Percentiles rank a stretch among this genome's conserved stretches.
These are phyloP conservation scores for Penicillium daleae DNA, from an alignment of 495 filamentous ascomycete species.

Conservation along the genomic window DNA sequence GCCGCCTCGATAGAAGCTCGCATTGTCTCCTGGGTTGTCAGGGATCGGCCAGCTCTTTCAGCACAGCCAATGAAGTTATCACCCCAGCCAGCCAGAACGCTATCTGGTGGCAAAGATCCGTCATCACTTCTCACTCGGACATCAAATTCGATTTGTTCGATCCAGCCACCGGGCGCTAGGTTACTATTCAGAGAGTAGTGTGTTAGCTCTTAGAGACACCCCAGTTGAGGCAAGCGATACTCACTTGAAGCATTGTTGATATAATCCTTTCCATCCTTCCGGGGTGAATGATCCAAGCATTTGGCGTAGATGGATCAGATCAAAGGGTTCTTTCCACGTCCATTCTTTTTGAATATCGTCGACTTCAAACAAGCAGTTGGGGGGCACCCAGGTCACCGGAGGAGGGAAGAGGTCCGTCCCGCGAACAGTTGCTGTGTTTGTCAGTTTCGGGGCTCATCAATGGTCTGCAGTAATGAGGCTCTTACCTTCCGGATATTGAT, in stretches of 20 bases:
- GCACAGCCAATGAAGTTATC: slow-evolving; percentile 23
- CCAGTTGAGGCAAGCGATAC: not conserved
- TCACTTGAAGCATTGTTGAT: slow-evolving; percentile 31
- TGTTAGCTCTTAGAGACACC: not conserved
- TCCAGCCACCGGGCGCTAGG: slow-evolving; percentile 54
- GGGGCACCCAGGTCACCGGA: slow-evolving; percentile 28
- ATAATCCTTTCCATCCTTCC: slow-evolving; percentile 33
- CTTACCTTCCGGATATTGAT: slow-evolving; percentile 23
- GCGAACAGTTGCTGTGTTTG: slow-evolving; percentile 21
- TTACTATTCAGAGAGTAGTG: slow-evolving; percentile 13
- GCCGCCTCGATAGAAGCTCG: slow-evolving; percentile 30
- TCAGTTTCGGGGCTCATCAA: not conserved
- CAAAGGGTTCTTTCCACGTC: slow-evolving; percentile 36
- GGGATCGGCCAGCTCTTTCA: slow-evolving; percentile 20
- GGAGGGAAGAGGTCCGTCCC: slow-evolving; percentile 32
- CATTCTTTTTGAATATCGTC: slow-evolving; percentile 32
- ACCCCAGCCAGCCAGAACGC: slow-evolving; percentile 28
- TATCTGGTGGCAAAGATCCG: slow-evolving; percentile 36
- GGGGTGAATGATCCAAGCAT: slow-evolving; percentile 30
- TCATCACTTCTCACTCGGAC: slow-evolving; percentile 49
- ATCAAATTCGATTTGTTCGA: slow-evolving; percentile 56
- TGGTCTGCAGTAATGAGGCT: no score
- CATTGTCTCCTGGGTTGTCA: slow-evolving; percentile 25
- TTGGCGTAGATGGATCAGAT: slow-evolving; percentile 36
- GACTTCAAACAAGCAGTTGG: slow-evolving; percentile 28